phyloP scores from a whole-genome alignment of 208 protist species.

The Trypanosoma lewisi region DNA sequence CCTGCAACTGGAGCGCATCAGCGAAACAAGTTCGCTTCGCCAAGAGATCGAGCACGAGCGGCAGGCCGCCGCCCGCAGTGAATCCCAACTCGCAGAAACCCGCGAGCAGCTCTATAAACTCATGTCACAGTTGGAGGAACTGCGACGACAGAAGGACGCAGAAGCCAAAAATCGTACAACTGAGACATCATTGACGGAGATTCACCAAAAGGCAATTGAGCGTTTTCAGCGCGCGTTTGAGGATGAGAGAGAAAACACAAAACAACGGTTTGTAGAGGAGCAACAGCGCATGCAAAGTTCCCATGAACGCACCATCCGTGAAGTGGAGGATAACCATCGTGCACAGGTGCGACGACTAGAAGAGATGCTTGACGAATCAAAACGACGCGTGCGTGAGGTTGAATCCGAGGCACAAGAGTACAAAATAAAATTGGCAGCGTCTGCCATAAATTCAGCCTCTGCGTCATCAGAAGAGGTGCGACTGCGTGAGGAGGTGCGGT shows the following conservation, averaged over 20 bases:
- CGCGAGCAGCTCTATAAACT: constrained; percentile 50
- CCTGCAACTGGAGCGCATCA: constrained; percentile 42
- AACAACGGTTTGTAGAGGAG: constrained; percentile 57
- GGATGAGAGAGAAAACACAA: constrained; percentile 58
- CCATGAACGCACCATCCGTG: constrained; percentile 42
- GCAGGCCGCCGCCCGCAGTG: constrained; percentile 36
- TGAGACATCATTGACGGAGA: constrained; percentile 39
- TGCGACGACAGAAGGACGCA: constrained; percentile 32
- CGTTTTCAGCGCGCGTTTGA: constrained; percentile 70
- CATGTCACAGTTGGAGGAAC: constrained; percentile 46
- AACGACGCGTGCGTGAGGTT: constrained; percentile 36
- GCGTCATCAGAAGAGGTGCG: constrained; percentile 18
- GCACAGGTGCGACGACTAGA: constrained; percentile 47
- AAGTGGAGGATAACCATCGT: constrained; percentile 44
- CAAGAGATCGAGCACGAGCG: constrained; percentile 59
- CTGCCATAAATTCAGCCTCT: constrained; percentile 8
- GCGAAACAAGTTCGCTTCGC: constrained; percentile 47
- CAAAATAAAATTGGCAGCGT: constrained; percentile 36
- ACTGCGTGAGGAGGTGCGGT: constrained; percentile 63
- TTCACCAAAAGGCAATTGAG: constrained; percentile 50
- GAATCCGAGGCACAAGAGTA: constrained; percentile 56
- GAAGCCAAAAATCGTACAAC: constrained; percentile 27
- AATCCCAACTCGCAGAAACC: constrained; percentile 66
- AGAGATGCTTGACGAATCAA: constrained; percentile 35
- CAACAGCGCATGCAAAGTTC: constrained; percentile 44